Evolutionary conservation across 2,329 filamentous ascomycete species (phyloP).

Genomic region (Nemania bipapillata): DNA sequence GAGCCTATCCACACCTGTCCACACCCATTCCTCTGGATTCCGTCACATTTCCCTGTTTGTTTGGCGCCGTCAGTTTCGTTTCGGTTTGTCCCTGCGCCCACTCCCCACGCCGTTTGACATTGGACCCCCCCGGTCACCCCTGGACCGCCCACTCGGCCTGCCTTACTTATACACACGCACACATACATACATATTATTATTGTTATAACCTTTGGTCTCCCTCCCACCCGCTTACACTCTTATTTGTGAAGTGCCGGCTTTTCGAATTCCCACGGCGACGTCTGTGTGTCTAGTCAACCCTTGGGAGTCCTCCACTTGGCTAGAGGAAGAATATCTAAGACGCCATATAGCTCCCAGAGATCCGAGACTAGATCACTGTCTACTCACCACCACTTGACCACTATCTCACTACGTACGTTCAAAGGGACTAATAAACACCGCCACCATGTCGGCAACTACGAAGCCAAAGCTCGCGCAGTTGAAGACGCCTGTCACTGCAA

Average conservation of each 20-base stretch:
- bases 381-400: slow-evolving; percentile 25
- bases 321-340: slow-evolving; percentile 47
- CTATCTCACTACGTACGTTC: slow-evolving; percentile 30
- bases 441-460: slow-evolving; percentile 61
- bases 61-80: slow-evolving; percentile 51
- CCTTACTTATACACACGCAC: slow-evolving; percentile 27
- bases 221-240: slow-evolving; percentile 36
- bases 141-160: slow-evolving; percentile 24
- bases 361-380: slow-evolving; percentile 16
- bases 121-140: slow-evolving; percentile 28
- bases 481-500: slow-evolving; percentile 70
- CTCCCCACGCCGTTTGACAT: slow-evolving; percentile 45
- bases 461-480: slow-evolving; percentile 72
- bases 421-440: slow-evolving; percentile 34
- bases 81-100: slow-evolving; percentile 40
- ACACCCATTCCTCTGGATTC: slow-evolving; percentile 43
- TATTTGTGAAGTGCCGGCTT: slow-evolving; percentile 53
- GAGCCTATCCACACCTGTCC: slow-evolving; percentile 38
- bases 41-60: slow-evolving; percentile 47
- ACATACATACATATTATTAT: slow-evolving; percentile 34
- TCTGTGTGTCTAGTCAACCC: slow-evolving; percentile 51
- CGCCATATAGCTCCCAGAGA: slow-evolving; percentile 29
- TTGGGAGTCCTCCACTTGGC: slow-evolving; percentile 60
- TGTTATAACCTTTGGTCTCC: slow-evolving; percentile 52
- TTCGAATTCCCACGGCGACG: slow-evolving; percentile 51